Evolutionary conservation across 2,329 filamentous ascomycete species (phyloP).

Genomic region (Aspergillus pseudonomiae): DNA sequence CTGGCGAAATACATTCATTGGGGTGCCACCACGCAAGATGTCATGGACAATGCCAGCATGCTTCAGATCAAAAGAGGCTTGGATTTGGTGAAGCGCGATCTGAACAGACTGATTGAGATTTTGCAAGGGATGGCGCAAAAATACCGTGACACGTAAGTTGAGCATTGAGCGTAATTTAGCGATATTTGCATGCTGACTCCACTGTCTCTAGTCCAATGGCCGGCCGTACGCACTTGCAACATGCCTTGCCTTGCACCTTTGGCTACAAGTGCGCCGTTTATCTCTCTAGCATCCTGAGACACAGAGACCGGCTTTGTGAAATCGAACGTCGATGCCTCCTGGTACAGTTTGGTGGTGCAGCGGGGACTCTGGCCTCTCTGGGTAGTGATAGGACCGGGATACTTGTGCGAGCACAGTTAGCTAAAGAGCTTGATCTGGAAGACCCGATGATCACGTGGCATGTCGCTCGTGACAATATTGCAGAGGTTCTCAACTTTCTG

Average conservation of each 20-base stretch:
- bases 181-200: background rate
- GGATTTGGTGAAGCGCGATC: conserved; percentile 49
- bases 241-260: conserved; percentile 60
- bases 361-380: conserved; percentile 58
- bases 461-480: conserved; percentile 57
- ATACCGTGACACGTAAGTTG: conserved; percentile 49
- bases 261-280: conserved; percentile 62
- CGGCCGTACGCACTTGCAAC: conserved; percentile 60
- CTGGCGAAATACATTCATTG: conserved; percentile 57
- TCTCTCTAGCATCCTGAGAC: conserved; percentile 54
- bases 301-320: conserved; percentile 52
- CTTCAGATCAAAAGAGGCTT: conserved; percentile 58
- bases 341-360: conserved; percentile 61
- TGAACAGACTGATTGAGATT: conserved; percentile 48
- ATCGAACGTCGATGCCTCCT: conserved; percentile 51
- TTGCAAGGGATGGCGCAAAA: conserved; percentile 48
- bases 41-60: conserved; percentile 59
- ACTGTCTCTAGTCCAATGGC: conserved; percentile 51
- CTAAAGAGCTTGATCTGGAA: conserved; percentile 50
- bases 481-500: conserved; percentile 58
- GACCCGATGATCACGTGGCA: conserved; percentile 62
- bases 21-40: conserved; percentile 63
- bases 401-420: conserved; percentile 53
- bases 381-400: conserved; percentile 53
- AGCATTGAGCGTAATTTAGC: background rate